Percentiles rank a stretch among this genome's conserved stretches.
These are phyloP conservation scores for Lenzites betulinus DNA, from an alignment of 768 basidiomycete genomes.

Conservation along the genomic window DNA sequence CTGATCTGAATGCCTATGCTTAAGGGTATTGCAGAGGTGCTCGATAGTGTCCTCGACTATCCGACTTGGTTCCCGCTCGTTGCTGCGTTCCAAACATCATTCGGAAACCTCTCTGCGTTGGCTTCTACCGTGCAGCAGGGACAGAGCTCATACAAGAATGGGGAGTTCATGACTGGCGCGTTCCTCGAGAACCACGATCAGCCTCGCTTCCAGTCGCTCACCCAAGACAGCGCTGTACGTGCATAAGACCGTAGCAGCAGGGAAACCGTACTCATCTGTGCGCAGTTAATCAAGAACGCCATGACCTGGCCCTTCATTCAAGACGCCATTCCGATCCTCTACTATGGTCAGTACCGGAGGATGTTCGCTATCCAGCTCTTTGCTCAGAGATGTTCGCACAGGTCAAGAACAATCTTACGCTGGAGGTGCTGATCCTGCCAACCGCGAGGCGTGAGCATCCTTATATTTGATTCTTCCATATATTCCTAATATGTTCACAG, in stretches of 20 bases:
- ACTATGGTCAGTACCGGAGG: constrained; percentile 43
- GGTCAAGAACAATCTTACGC: constrained; percentile 53
- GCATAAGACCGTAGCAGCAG: not conserved
- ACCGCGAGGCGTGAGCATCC: constrained; percentile 50
- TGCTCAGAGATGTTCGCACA: constrained; percentile 22
- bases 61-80: constrained; percentile 48
- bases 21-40: constrained; percentile 33
- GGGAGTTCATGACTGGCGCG: constrained; percentile 44
- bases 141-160: constrained; percentile 42
- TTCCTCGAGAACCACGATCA: constrained; percentile 61
- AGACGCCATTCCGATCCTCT: constrained; percentile 53
- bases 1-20: not conserved
- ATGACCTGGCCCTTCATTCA: constrained; percentile 51
- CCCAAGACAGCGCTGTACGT: constrained; percentile 44
- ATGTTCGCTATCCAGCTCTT: too few species aligned
- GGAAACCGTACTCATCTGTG: not conserved
- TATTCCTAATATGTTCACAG: constrained; percentile 38
- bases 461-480: not conserved
- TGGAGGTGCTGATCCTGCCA: constrained; percentile 46
- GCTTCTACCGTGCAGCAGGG: constrained; percentile 30
- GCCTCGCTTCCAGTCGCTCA: constrained; percentile 47
- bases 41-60: constrained; percentile 51
- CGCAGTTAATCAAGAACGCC: constrained; percentile 47
- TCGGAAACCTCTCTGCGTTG: constrained; percentile 37
- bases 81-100: constrained; percentile 40